Base-by-base conservation (phyloP, 306 rosid species). In the Begonia loranthoides region DNA sequence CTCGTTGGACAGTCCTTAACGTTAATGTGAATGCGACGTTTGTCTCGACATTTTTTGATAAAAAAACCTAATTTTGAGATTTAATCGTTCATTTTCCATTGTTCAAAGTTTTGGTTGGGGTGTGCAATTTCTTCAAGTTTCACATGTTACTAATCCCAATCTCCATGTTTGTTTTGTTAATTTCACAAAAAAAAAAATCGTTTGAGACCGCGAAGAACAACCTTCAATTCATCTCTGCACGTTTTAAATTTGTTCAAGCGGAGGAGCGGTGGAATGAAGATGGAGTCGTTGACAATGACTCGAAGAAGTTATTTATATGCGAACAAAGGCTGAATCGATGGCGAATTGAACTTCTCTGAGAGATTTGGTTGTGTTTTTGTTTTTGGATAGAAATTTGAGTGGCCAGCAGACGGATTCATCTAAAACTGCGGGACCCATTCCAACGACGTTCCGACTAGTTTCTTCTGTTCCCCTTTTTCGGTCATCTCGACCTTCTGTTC, bases 371-470 rank as follows among this genome's bases (percentile, higher is more conserved):
- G 10, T 43, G 13, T 43, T 41, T 19, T 19, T 4, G 22, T 19
- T 1, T 19, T 28, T 5, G 0, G 36, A 28, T 28, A 28, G 36
- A 28, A 28, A 28, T 28, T 28, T 28, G 36, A 28, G 47, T 12
- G 47, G 47, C 13, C 13, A 43, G 47, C 47, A 12, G 47, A 43
- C 15, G 10, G 47, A 43, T 7, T 43, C 47, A 43, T 11, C 47
- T 6, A 43, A 43, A 24, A n/a, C 46, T 13, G 61, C 3, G 43
- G 61, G 51, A 13, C 52, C 45, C 24, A 46, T 57, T 45, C 16
- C 52, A 57, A 13, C 43, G 49, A 17, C 13, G 8, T 55, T 14
- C 10, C 38, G 9, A 7, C 12, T 28, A 10, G 43, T 21, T 57
- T 47, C 5, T 43, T n/a, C 47, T 10, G 22, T 49, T 49, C 28